Evolutionary conservation across 1,139 yeast species (phyloP).

Genomic region (Yamadazyma dushanensis): DNA sequence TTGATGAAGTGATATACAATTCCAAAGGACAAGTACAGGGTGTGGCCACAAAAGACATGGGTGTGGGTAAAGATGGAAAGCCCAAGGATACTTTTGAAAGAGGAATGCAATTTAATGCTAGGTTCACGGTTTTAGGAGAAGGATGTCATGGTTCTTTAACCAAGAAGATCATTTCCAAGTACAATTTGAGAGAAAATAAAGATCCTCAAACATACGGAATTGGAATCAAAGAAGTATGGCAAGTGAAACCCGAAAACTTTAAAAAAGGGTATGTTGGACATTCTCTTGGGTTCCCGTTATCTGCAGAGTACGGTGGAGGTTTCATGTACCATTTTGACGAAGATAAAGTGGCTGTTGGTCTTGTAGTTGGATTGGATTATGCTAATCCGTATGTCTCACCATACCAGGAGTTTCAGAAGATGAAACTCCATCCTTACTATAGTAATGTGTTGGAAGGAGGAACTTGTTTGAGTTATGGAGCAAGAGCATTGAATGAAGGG

Average conservation of each 20-base stretch:
- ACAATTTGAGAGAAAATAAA: slow-evolving; percentile 60
- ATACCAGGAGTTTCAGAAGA: slow-evolving; percentile 89
- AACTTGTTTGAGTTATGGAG: slow-evolving; percentile 89
- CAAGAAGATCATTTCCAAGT: slow-evolving; percentile 71
- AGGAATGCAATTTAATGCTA: slow-evolving; percentile 95
- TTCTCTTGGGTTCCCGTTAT: slow-evolving; percentile 85
- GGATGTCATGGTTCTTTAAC: slow-evolving; percentile 96
- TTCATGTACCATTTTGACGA: slow-evolving; percentile 97
- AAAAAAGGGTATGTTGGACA: slow-evolving; percentile 83
- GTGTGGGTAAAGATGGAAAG: slow-evolving; percentile 68
- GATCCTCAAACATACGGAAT: slow-evolving; percentile 91
- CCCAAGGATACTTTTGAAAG: slow-evolving; percentile 84
- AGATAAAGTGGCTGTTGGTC: slow-evolving; percentile 83
- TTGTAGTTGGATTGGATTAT: slow-evolving; percentile 91
- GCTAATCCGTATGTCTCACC: slow-evolving; percentile 93
- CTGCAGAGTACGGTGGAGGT: slow-evolving; percentile 87
- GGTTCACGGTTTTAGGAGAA: slow-evolving; percentile 86
- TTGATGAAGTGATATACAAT: slow-evolving; percentile 70
- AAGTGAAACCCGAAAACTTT: slow-evolving; percentile 83
- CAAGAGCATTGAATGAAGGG: slow-evolving; percentile 95
- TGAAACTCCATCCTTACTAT: slow-evolving; percentile 91
- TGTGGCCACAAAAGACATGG: slow-evolving; percentile 92
- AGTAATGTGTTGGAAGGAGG: slow-evolving; percentile 80
- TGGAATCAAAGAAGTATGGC: slow-evolving; percentile 97
- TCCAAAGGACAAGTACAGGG: slow-evolving; percentile 71